A percentile compares a stretch with the other conserved stretches of the same genome.
Evolutionary conservation across 257 asterid genomes (phyloP).

Genomic region (Salvia hispanica): DNA sequence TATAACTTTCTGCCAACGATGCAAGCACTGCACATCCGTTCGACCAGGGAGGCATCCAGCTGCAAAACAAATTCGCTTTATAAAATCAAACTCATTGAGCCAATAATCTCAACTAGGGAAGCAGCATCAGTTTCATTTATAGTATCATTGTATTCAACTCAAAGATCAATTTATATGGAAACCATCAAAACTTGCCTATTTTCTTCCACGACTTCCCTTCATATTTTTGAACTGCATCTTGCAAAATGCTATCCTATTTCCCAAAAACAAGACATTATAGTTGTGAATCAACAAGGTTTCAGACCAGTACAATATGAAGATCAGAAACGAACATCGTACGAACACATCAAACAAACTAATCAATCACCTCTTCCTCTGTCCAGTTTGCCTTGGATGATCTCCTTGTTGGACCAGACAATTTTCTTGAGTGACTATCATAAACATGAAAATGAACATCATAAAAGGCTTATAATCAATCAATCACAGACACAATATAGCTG

Average conservation of each 20-base stretch:
- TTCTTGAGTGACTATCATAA: slow-evolving; percentile 25
- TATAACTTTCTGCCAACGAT: slow-evolving; percentile 67
- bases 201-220: slow-evolving; percentile 51
- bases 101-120: neutral
- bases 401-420: slow-evolving; percentile 39
- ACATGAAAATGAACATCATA: slow-evolving; percentile 6
- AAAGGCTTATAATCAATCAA: neutral
- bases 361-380: slow-evolving; percentile 55
- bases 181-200: slow-evolving; percentile 41
- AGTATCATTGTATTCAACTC: neutral
- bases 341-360: neutral
- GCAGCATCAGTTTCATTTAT: neutral
- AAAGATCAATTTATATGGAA: neutral
- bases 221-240: slow-evolving; percentile 38
- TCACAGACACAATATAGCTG: neutral
- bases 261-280: neutral
- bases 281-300: neutral
- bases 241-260: slow-evolving; percentile 46
- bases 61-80: slow-evolving; percentile 27
- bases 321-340: neutral
- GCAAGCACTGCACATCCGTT: slow-evolving; percentile 60
- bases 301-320: slow-evolving; percentile 1
- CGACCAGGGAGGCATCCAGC: slow-evolving; percentile 52
- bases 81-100: neutral
- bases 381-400: slow-evolving; percentile 54